A percentile compares a stretch with the other conserved stretches of the same genome.
phyloP scores from a whole-genome alignment of 495 filamentous ascomycete species.

The Immersiella caudata region DNA sequence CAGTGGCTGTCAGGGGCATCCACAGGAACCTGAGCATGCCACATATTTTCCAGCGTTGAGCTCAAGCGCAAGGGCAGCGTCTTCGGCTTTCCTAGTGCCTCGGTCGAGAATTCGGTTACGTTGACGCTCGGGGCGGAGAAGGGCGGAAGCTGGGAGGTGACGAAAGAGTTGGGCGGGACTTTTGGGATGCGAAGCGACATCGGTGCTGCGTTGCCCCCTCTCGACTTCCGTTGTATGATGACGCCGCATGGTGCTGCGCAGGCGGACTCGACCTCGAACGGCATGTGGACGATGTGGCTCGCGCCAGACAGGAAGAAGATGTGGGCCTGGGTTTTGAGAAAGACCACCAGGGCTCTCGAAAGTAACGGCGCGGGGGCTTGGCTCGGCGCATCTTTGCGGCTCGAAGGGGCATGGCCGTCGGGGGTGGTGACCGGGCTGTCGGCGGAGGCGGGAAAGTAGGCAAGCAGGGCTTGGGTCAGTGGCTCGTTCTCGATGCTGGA shows the following conservation, averaged over 20 bases:
- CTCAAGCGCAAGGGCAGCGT: conserved; percentile 49
- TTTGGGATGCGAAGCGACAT: conserved; percentile 55
- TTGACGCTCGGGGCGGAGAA: conserved; percentile 44
- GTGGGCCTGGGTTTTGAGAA: conserved; percentile 90
- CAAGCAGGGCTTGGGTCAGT: conserved; percentile 80
- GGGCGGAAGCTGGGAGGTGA: conserved; percentile 63
- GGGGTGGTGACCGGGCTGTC: conserved; percentile 31
- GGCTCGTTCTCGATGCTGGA: conserved; percentile 85
- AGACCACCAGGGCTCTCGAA: conserved; percentile 79
- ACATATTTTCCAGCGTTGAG: conserved; percentile 51
- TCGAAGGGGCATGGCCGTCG: not conserved
- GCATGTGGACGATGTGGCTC: conserved; percentile 88
- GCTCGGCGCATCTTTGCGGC: conserved; percentile 13
- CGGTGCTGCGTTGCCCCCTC: conserved; percentile 41
- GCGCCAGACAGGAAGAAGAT: conserved; percentile 88
- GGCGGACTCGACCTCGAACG: conserved; percentile 89
- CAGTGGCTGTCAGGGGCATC: conserved; percentile 59
- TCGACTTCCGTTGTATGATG: conserved; percentile 76
- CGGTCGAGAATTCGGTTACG: conserved; percentile 55
- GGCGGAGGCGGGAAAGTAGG: conserved; percentile 69
- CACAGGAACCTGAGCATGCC: conserved; percentile 43
- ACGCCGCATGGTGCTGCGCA: conserved; percentile 81
- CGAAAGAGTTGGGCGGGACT: conserved; percentile 79
- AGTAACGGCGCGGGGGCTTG: conserved; percentile 33
- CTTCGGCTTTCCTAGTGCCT: conserved; percentile 54